Evolutionary conservation across 1,284 basidiomycete genomes (phyloP).

Genomic region (Ganoderma sinense): DNA sequence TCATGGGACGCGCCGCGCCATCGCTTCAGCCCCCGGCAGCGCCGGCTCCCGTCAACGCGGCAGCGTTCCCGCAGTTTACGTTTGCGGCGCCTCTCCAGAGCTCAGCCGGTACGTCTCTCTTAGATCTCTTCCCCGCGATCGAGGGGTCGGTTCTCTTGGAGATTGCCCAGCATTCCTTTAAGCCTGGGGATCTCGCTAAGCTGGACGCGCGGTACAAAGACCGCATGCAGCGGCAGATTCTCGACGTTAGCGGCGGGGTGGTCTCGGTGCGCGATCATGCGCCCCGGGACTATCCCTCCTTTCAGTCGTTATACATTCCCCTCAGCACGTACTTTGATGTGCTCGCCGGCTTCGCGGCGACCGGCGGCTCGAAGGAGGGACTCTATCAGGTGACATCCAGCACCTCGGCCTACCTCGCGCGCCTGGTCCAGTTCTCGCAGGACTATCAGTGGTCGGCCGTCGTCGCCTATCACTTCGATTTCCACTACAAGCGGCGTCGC

Average conservation of each 20-base stretch:
- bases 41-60: not conserved
- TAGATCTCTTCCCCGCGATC: conserved; percentile 9
- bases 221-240: not conserved
- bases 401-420: conserved; percentile 7
- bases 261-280: conserved; percentile 6
- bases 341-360: conserved; percentile 7
- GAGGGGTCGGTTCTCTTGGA: conserved; percentile 10
- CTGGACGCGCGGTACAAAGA: conserved; percentile 6
- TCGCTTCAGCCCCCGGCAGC: too few relatives aligned
- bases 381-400: not conserved
- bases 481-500: conserved; percentile 15
- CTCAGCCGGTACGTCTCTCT: conserved; percentile 5
- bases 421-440: conserved; percentile 10
- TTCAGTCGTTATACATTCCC: conserved; percentile 5
- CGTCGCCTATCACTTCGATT: conserved; percentile 16
- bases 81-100: not conserved
- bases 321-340: conserved; percentile 12
- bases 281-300: conserved; percentile 6
- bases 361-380: not conserved
- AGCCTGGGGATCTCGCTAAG: conserved; percentile 6
- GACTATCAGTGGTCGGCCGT: conserved; percentile 20
- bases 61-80: conserved; percentile 5
- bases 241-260: not conserved
- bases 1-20: not conserved
- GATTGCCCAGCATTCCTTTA: conserved; percentile 11